phyloP scores from a whole-genome alignment of 441 rosid species.

The Jatropha podagrica region DNA sequence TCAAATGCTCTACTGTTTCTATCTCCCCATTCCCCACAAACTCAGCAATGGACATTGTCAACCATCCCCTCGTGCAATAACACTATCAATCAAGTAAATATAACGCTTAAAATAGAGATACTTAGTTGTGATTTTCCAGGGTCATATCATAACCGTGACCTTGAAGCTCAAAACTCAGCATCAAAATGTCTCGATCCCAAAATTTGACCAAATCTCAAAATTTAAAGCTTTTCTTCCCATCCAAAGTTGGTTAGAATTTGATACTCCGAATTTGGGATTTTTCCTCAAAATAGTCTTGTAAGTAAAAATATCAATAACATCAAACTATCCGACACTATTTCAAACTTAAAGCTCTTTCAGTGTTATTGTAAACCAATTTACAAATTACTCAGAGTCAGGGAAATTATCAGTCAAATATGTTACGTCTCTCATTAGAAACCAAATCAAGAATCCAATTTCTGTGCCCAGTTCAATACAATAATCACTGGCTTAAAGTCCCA shows the following conservation, averaged over 20 bases:
- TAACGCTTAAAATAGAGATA: background rate
- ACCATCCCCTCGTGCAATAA: background rate
- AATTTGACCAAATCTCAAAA: background rate
- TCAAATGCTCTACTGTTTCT: too few relatives aligned
- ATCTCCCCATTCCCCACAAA: too few relatives aligned
- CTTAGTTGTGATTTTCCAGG: background rate
- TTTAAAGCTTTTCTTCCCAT: background rate
- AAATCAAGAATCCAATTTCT: background rate
- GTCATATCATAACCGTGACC: background rate
- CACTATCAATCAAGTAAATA: background rate
- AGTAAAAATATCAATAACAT: background rate
- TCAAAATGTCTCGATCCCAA: background rate
- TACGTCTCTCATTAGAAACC: background rate
- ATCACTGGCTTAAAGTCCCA: background rate
- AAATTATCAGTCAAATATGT: background rate
- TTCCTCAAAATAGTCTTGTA: slow-evolving; percentile 2
- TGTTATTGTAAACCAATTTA: background rate
- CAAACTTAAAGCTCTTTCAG: slow-evolving; percentile 2
- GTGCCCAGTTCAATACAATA: background rate
- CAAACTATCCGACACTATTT: background rate
- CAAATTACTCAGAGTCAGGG: background rate
- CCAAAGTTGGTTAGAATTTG: background rate
- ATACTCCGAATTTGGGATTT: background rate
- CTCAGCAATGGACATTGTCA: too few relatives aligned
- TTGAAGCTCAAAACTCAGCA: background rate